Evolutionary conservation across 2,329 filamentous ascomycete species (phyloP), one percentile per base, ranked within the genome.

Genomic region (Uncinocarpus reesii): DNA sequence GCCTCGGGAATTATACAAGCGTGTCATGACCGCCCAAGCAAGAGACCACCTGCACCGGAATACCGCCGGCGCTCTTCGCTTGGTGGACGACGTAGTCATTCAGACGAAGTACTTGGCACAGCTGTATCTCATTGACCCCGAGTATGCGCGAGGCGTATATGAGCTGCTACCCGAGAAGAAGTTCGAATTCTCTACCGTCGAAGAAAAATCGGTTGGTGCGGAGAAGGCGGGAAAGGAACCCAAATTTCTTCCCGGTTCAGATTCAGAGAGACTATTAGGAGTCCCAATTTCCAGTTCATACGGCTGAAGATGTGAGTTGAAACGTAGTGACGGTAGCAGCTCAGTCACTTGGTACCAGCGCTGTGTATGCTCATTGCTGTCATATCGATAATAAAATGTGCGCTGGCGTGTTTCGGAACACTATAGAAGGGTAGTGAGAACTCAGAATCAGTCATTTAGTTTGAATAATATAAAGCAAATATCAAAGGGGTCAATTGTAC

Each of bases 101-200:
- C 67, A 73, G 65, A 62, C 70, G 52, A 73, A 73, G 51, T 77
- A 77, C 55, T 64, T 77, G 1, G 71, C 72, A 0, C 75, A 78
- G 58, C 63, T 71, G 42, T 71, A 73, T 58, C 70, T 71, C 52
- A 74, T 77, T 42, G 64, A 65, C 5, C 64, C 65, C 0, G 70
- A 70, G 43, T 75, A 74, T 47, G 64, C 73, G 0, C 58, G 64
- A 42, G 71, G 66, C 3, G 68, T 76, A 8, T 76, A 71, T 51
- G 63, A 72, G 24, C 53, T 66, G 8, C 58, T 76, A 44, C 62
- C 67, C 7, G 62, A 70, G 52, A 66, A 69, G 38, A 58, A 62
- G 35, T 76, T 76, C 50, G 57, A 62, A 1, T 70, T 75, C 40
- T 53, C 57, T 2, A 67, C 75, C 56, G 72, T 75, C 1, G 64